Evolutionary conservation across 2,329 filamentous ascomycete genomes (phyloP).

Genomic region (Apiospora arundinis): DNA sequence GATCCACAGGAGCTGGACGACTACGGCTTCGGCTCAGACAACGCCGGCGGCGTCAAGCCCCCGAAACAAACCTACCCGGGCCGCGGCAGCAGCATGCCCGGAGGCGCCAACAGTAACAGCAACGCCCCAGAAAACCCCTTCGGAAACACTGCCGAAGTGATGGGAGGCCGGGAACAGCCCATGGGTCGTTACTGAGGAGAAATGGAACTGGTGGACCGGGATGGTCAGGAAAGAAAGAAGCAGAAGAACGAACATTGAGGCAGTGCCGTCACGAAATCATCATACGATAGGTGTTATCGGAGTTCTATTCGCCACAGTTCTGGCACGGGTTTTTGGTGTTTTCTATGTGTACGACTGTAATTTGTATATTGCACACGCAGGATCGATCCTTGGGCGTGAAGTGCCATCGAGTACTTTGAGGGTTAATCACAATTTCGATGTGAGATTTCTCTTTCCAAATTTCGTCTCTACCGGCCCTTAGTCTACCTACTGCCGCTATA

Average conservation of each 20-base stretch:
- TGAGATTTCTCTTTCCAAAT: background rate
- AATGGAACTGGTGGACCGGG: no score
- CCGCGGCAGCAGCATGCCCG: background rate
- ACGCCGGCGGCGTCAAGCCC: conserved; percentile 19
- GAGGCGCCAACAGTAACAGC: background rate
- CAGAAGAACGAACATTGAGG: background rate
- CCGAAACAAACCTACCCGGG: conserved; percentile 27
- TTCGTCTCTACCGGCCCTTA: background rate
- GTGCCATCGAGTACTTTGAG: background rate
- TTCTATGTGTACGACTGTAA: background rate
- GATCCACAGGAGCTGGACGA: conserved; percentile 40
- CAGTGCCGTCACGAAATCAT: conserved; percentile 7
- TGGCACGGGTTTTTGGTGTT: conserved; percentile 1
- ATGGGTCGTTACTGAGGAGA: no score
- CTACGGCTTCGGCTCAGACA: conserved; percentile 34
- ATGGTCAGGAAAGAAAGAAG: background rate
- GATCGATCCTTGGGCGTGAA: background rate
- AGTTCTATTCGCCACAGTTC: conserved; percentile 1
- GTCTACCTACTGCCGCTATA: no score
- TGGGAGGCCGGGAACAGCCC: background rate
- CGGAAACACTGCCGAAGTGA: conserved; percentile 16
- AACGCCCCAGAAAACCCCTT: conserved; percentile 14
- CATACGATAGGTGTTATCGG: conserved; percentile 11
- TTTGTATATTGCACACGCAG: conserved; percentile 11
- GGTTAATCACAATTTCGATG: background rate